Evolutionary conservation across 768 basidiomycete genomes (phyloP).

Genomic region (Pulveroboletus ravenelii): DNA sequence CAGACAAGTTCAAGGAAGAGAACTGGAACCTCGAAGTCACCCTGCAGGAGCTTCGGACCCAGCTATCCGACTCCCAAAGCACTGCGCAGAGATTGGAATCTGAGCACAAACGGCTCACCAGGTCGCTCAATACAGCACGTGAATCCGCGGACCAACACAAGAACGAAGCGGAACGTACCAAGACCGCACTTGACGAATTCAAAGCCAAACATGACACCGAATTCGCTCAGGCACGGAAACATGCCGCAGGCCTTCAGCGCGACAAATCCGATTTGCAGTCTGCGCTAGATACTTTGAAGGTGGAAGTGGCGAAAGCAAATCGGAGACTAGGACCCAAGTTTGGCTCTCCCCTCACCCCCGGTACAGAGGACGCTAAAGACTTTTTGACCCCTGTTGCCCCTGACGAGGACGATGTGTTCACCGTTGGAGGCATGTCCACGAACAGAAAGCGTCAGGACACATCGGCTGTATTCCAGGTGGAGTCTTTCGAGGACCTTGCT

Average conservation of each 20-base stretch:
- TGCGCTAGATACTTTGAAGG: conserved; percentile 69
- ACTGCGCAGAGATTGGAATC: conserved; percentile 66
- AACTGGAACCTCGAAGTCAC: conserved; percentile 98
- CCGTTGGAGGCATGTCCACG: conserved; percentile 55
- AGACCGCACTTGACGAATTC: conserved; percentile 59
- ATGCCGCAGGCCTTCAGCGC: conserved; percentile 79
- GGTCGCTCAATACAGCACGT: conserved; percentile 64
- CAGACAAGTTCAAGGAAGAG: conserved; percentile 95
- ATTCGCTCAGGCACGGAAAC: conserved; percentile 84
- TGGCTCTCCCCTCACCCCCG: conserved; percentile 72
- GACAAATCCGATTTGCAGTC: conserved; percentile 92
- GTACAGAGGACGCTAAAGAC: conserved; percentile 39
- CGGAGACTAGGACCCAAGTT: conserved; percentile 55
- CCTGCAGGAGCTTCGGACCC: conserved; percentile 77
- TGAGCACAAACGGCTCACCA: conserved; percentile 79
- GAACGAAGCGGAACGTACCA: conserved; percentile 75
- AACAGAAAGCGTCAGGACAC: conserved; percentile 57
- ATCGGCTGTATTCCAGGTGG: conserved; percentile 42
- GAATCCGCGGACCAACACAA: conserved; percentile 82
- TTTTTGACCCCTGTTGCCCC: conserved; percentile 54
- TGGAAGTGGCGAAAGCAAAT: conserved; percentile 62
- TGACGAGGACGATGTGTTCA: conserved; percentile 65
- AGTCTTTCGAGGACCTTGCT: conserved; percentile 42
- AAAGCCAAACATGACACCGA: conserved; percentile 94
- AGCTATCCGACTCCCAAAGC: conserved; percentile 62